A percentile compares a stretch with the other conserved stretches of the same genome.
These are phyloP conservation scores for Cyclanthera cordifolia DNA, from an alignment of 306 rosid species.

Conservation along the genomic window DNA sequence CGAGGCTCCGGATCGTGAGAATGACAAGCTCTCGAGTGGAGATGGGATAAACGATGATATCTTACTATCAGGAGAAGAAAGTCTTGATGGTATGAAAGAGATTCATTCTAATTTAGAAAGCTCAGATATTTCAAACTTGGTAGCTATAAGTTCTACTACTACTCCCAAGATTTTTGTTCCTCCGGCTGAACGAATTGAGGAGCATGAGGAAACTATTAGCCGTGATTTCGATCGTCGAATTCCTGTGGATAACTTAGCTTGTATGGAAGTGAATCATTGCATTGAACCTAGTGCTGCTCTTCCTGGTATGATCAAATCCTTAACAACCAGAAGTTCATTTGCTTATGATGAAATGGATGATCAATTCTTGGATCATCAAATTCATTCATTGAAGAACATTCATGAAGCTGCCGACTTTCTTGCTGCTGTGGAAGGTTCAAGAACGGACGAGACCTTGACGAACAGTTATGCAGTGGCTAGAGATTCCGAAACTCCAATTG, in stretches of 20 bases:
- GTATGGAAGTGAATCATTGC: slow-evolving; percentile 25
- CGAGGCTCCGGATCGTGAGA: background rate
- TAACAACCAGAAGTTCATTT: slow-evolving; percentile 23
- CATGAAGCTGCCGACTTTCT: slow-evolving; percentile 12
- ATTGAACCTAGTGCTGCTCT: slow-evolving; percentile 27
- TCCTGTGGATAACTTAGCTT: slow-evolving; percentile 24
- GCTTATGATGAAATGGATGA: slow-evolving; percentile 56
- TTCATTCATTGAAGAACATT: slow-evolving; percentile 21
- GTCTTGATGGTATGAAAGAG: slow-evolving; percentile 16
- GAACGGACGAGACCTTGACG: slow-evolving; percentile 30
- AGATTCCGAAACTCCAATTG: slow-evolving; percentile 26
- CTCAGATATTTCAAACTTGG: slow-evolving; percentile 19
- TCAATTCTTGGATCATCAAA: slow-evolving; percentile 18
- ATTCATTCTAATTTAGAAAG: slow-evolving; percentile 28
- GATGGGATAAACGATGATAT: slow-evolving; percentile 18
- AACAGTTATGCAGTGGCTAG: slow-evolving; percentile 14
- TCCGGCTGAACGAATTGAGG: slow-evolving; percentile 24
- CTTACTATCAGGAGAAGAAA: slow-evolving; percentile 17
- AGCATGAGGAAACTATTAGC: slow-evolving; percentile 18
- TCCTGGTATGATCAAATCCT: slow-evolving; percentile 29
- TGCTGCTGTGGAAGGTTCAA: slow-evolving; percentile 31
- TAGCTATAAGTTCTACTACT: slow-evolving; percentile 16
- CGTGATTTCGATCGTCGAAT: slow-evolving; percentile 17
- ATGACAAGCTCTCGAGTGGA: slow-evolving; percentile 4
- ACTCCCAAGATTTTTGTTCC: slow-evolving; percentile 27